Conservation (phyloP, 2,329 filamentous ascomycete genomes). For the Penicillium sp. region DNA sequence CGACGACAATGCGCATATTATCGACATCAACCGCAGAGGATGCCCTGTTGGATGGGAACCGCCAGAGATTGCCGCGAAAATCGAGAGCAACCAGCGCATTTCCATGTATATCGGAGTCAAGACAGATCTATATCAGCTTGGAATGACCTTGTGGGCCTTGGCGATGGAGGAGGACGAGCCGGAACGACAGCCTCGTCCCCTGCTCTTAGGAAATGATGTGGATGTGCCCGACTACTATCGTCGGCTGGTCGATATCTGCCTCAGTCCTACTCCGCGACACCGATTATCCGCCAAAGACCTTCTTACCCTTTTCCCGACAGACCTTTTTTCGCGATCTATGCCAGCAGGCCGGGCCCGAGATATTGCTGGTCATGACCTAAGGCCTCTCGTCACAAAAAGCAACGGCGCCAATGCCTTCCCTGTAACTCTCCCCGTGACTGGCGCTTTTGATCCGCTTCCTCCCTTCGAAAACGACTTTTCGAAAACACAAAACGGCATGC, state of each 20-base stretch:
- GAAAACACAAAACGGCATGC: conserved; percentile 2
- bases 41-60: conserved; percentile 98
- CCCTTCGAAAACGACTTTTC: conserved; percentile 7
- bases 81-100: conserved; percentile 84
- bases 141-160: conserved; percentile 94
- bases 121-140: conserved; percentile 91
- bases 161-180: conserved; percentile 88
- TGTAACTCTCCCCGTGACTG: neutral
- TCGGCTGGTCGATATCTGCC: conserved; percentile 71
- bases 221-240: conserved; percentile 75
- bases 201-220: conserved; percentile 57
- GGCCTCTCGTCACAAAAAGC: conserved; percentile 7
- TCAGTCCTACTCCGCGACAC: conserved; percentile 70
- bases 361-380: neutral
- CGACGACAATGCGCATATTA: conserved; percentile 85
- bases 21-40: conserved; percentile 96
- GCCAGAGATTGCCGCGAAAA: conserved; percentile 80
- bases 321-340: conserved; percentile 14
- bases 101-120: conserved; percentile 98
- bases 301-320: conserved; percentile 64
- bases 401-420: conserved; percentile 6
- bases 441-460: neutral
- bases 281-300: conserved; percentile 73
- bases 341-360: conserved; percentile 7
- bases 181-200: conserved; percentile 71